Base-by-base conservation (phyloP, 1,284 basidiomycete species). In the Volvariella volvacea region DNA sequence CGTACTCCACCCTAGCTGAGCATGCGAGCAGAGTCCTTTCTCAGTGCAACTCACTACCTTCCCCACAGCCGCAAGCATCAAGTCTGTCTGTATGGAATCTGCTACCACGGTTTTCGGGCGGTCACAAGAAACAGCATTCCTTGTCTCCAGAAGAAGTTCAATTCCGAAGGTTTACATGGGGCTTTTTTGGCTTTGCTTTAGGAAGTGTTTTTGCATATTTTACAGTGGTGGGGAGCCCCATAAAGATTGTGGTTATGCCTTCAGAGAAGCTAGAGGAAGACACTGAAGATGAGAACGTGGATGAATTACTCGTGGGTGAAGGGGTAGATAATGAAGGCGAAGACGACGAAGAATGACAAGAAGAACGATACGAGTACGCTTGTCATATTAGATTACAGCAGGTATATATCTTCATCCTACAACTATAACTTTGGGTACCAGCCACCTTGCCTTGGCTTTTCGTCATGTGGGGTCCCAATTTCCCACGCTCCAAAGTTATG, bases 1-100 rank as follows among this genome's bases (percentile, higher is more conserved):
- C 72, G 2, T 87, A 79, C 55, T 74, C 81, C 1, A 59, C 62
- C 6, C 67, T 88, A 32, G 60, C 72, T 9, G 57, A 67, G 2
- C 83, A 87, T 51, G 74, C 83, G 2, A 65, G 67, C 42, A 65
- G 69, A 14, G 60, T 88, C 30, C 65, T 73, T 32, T 47, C 51
- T 6, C 50, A 49, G 12, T 56, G 62, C 1, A 54, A 65, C 12
- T 51, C 25, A 19, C 47, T 43, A 4, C 43, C 48, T 16, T 41
- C 43, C 20, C 43, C 48, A 19, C 41, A 44, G n/a, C 50, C 12
- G 22, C 41, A 22, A 22, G 39, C 43, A 37, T 48, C 34, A 30
- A 48, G 30, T 12, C 53, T 48, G 22, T 54, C 58, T 2, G 44
- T 62, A 42, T 56, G 56, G 45, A 55, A 58, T 22, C 48, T 65